phyloP scores from a whole-genome alignment of 805 yeast species.

The Teunomyces atbi region DNA sequence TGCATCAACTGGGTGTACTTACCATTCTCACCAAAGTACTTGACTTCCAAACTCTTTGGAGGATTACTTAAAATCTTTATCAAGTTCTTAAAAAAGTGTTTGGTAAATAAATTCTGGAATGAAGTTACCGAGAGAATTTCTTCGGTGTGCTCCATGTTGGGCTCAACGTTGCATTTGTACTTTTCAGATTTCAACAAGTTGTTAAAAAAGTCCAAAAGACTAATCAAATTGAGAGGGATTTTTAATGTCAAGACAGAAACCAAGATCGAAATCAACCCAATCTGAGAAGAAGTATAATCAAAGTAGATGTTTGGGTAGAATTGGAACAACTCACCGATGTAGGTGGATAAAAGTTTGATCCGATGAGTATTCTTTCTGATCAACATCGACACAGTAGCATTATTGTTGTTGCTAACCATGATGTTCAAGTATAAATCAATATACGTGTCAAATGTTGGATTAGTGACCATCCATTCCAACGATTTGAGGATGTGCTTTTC shows the following conservation, averaged over 20 bases:
- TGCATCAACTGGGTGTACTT: slow-evolving; percentile 38
- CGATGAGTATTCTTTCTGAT: slow-evolving; percentile 11
- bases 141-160: slow-evolving; percentile 17
- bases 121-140: slow-evolving; percentile 17
- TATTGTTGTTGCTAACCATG: slow-evolving; percentile 20
- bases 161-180: slow-evolving; percentile 22
- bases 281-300: slow-evolving; percentile 52
- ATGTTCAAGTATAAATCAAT: slow-evolving; percentile 54
- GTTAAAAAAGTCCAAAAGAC: slow-evolving; percentile 20
- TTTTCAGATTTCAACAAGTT: slow-evolving; percentile 13
- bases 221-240: slow-evolving; percentile 26
- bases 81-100: slow-evolving; percentile 23
- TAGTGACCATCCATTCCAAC: slow-evolving; percentile 61
- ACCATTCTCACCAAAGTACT: slow-evolving; percentile 40
- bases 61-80: slow-evolving; percentile 42
- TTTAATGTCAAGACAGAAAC: slow-evolving; percentile 36
- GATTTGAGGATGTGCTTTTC: slow-evolving; percentile 65
- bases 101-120: slow-evolving; percentile 17
- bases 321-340: slow-evolving; percentile 64
- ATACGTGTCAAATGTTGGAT: slow-evolving; percentile 63
- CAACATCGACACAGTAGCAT: slow-evolving; percentile 11
- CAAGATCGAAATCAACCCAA: slow-evolving; percentile 46
- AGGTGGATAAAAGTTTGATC: slow-evolving; percentile 55
- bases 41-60: slow-evolving; percentile 46
- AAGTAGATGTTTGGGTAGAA: slow-evolving; percentile 60